Evolutionary conservation across 1,284 basidiomycete species (phyloP).

Genomic region (Moesziomyces sp.): DNA sequence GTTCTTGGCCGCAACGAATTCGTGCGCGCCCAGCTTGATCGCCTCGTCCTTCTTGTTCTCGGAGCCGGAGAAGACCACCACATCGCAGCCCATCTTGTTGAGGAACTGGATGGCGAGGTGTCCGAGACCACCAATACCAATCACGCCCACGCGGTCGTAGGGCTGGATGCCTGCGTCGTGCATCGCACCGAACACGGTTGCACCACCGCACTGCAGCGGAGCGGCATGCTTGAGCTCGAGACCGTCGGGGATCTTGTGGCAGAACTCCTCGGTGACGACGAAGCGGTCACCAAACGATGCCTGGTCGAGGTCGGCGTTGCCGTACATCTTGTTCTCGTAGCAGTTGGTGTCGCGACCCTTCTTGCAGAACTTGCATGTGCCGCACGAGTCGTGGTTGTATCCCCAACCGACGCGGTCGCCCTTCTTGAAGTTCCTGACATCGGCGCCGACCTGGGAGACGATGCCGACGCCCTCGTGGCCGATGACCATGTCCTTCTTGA

Average conservation of each 20-base stretch:
- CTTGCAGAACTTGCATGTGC: conserved; percentile 59
- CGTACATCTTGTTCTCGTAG: conserved; percentile 57
- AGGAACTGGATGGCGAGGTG: conserved; percentile 55
- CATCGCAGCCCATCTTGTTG: conserved; percentile 54
- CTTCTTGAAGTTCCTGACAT: conserved; percentile 52
- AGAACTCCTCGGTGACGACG: conserved; percentile 58
- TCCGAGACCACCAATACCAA: conserved; percentile 52
- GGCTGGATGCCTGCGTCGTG: conserved; percentile 34
- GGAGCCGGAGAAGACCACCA: conserved; percentile 54
- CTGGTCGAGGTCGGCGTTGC: conserved; percentile 49
- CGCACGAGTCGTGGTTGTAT: conserved; percentile 61
- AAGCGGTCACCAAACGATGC: conserved; percentile 62
- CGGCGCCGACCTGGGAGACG: conserved; percentile 58
- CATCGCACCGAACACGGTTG: conserved; percentile 54
- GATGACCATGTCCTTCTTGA: conserved; percentile 56
- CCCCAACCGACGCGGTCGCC: conserved; percentile 65
- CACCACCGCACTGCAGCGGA: conserved; percentile 57
- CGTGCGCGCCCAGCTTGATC: conserved; percentile 51
- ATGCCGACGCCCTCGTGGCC: conserved; percentile 65
- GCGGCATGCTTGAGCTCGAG: conserved; percentile 57
- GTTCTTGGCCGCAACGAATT: conserved; percentile 59
- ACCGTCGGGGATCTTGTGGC: conserved; percentile 59
- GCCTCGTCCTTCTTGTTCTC: conserved; percentile 59
- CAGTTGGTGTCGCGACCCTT: conserved; percentile 59
- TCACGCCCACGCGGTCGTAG: conserved; percentile 46